Evolutionary conservation across 768 basidiomycete species (phyloP).

Genomic region (Lyophyllum semitale): DNA sequence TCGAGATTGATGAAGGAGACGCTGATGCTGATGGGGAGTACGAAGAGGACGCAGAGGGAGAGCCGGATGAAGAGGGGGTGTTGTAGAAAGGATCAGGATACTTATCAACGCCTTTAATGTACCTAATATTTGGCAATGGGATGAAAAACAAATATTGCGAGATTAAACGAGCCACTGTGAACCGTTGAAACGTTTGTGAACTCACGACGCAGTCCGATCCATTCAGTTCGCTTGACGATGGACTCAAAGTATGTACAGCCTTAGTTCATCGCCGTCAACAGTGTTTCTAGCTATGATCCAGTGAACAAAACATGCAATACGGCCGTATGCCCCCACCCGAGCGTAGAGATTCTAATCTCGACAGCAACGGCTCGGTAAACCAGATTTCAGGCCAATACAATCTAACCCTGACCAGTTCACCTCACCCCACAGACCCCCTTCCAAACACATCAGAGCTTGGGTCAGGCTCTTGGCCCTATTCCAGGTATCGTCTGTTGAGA

Average conservation of each 20-base stretch:
- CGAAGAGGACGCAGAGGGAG: slow-evolving; percentile 47
- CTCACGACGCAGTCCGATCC: slow-evolving; percentile 18
- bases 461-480: slow-evolving; percentile 58
- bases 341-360: slow-evolving; percentile 56
- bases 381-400: slow-evolving; percentile 22
- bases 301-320: slow-evolving; percentile 65
- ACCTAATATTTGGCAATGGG: slow-evolving; percentile 23
- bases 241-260: slow-evolving; percentile 42
- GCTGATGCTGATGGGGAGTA: slow-evolving; percentile 41
- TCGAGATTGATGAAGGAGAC: slow-evolving; percentile 28
- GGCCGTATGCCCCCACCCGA: slow-evolving; percentile 54
- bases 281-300: slow-evolving; percentile 30
- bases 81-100: slow-evolving; percentile 25
- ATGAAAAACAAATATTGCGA: slow-evolving; percentile 24
- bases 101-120: slow-evolving; percentile 12
- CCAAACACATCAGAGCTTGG: slow-evolving; percentile 58
- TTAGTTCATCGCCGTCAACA: slow-evolving; percentile 20
- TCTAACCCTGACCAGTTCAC: slow-evolving; percentile 29
- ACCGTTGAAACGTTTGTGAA: slow-evolving; percentile 17
- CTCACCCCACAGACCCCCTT: slow-evolving; percentile 46
- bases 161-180: slow-evolving; percentile 32
- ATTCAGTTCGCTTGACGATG: slow-evolving; percentile 40
- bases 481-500: slow-evolving; percentile 33
- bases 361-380: slow-evolving; percentile 62
- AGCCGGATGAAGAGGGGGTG: slow-evolving; percentile 34